These are phyloP conservation scores for Penicillium vulpinum DNA, from an alignment of 2,329 filamentous ascomycete species.

Conservation along the genomic window DNA sequence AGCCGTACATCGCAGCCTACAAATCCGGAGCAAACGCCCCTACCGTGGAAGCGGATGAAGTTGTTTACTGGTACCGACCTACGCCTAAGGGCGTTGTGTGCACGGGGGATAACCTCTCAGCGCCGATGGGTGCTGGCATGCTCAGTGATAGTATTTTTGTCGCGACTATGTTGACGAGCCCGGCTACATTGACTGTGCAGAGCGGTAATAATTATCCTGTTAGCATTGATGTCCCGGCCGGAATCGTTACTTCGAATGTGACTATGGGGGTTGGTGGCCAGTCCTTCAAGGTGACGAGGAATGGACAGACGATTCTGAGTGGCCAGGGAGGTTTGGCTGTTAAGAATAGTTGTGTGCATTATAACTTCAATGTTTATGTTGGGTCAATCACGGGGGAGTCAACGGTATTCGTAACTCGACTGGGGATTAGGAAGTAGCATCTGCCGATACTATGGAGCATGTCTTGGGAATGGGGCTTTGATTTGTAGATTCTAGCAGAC, in stretches of 20 bases:
- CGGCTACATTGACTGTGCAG: slow-evolving; percentile 30
- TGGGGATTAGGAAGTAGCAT: no score
- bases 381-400: slow-evolving; percentile 12
- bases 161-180: slow-evolving; percentile 32
- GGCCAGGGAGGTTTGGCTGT: slow-evolving; percentile 25
- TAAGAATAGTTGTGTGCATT: slow-evolving; percentile 27
- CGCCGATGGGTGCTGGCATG: slow-evolving; percentile 28
- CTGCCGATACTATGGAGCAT: not conserved
- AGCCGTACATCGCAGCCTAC: slow-evolving; percentile 8
- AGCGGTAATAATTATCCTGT: slow-evolving; percentile 28
- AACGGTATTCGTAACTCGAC: not conserved
- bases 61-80: slow-evolving; percentile 38
- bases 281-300: slow-evolving; percentile 28
- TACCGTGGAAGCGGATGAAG: slow-evolving; percentile 24
- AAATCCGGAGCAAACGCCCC: not conserved
- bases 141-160: slow-evolving; percentile 34
- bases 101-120: slow-evolving; percentile 25
- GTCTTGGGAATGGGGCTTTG: no score
- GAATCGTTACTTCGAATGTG: slow-evolving; percentile 33
- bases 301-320: slow-evolving; percentile 14
- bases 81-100: slow-evolving; percentile 31
- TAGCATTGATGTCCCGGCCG: slow-evolving; percentile 30
- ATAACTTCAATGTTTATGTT: slow-evolving; percentile 39
- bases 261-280: slow-evolving; percentile 35
- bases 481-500: no score